A percentile compares a stretch with the other conserved stretches of the same genome.
Conservation (phyloP, 1,284 basidiomycete genomes). For the Ceratobasidium sp. region DNA sequence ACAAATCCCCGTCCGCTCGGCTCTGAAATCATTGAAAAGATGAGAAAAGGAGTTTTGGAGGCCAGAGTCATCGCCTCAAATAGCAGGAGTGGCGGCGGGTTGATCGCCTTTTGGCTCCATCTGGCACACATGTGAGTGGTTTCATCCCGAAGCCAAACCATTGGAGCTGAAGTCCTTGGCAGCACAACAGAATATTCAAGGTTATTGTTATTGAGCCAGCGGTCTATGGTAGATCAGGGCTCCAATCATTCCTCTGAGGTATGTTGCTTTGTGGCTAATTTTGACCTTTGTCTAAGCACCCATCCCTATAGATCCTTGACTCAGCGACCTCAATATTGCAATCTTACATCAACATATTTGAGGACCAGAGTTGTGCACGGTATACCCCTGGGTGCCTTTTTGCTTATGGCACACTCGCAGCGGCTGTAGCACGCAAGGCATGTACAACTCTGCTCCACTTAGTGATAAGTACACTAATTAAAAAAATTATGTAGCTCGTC, state of each 20-base stretch:
- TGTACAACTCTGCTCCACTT: neutral
- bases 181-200: conserved; percentile 28
- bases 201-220: conserved; percentile 4
- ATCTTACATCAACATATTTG: conserved; percentile 2
- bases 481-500: neutral
- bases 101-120: conserved; percentile 1
- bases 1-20: neutral
- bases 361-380: neutral
- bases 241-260: neutral
- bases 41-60: neutral
- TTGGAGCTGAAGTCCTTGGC: neutral
- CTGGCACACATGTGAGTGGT: conserved; percentile 21
- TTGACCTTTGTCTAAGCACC: neutral
- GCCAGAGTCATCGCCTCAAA: neutral
- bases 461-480: neutral
- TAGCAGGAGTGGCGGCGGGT: neutral
- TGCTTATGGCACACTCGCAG: conserved; percentile 12
- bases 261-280: neutral
- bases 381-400: conserved; percentile 24
- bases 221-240: neutral
- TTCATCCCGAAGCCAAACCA: neutral
- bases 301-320: conserved; percentile 16
- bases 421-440: conserved; percentile 16
- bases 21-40: neutral
- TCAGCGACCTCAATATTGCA: conserved; percentile 14